Percentiles rank a stretch among this genome's conserved stretches.
Evolutionary conservation across 495 filamentous ascomycete species (phyloP).

Genomic region (Clavariopsis aquatica): DNA sequence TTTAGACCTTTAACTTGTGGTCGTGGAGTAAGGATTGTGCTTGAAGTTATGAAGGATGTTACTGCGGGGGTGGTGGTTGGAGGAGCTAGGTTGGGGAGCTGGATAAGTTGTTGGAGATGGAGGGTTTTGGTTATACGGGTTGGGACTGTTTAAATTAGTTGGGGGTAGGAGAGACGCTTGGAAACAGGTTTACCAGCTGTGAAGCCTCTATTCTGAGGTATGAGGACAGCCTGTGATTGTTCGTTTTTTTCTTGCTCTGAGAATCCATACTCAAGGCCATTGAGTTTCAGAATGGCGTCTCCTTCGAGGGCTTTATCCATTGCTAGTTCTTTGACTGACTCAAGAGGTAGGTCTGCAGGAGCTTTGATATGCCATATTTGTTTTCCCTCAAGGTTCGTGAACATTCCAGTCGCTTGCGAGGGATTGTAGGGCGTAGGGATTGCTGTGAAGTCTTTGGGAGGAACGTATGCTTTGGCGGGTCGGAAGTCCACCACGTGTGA

Average conservation of each 20-base stretch:
- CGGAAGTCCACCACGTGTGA: conserved; percentile 41
- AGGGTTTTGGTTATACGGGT: conserved; percentile 27
- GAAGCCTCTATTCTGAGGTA: conserved; percentile 30
- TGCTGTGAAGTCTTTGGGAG: conserved; percentile 48
- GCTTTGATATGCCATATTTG: conserved; percentile 60
- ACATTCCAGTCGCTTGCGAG: conserved; percentile 27
- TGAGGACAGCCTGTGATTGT: conserved; percentile 44
- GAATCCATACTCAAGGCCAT: conserved; percentile 53
- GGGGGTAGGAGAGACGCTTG: too few species aligned
- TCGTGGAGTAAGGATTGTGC: conserved; percentile 42
- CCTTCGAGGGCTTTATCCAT: conserved; percentile 42
- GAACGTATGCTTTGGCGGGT: conserved; percentile 42
- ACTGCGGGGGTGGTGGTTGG: conserved; percentile 44
- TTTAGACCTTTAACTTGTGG: conserved; percentile 60
- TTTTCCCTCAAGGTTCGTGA: conserved; percentile 49
- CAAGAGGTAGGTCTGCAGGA: conserved; percentile 51
- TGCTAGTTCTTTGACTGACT: conserved; percentile 47
- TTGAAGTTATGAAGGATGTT: conserved; percentile 46
- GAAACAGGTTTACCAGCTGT: too few species aligned
- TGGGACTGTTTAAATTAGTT: too few species aligned
- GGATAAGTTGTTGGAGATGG: conserved; percentile 40
- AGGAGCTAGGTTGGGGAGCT: conserved; percentile 44
- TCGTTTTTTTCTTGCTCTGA: conserved; percentile 44
- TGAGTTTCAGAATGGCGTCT: conserved; percentile 43
- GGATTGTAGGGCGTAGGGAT: conserved; percentile 21